Percentiles rank a stretch among this genome's conserved stretches.
Evolutionary conservation across 2,329 filamentous ascomycete genomes (phyloP).

Genomic region (Diaporthe sp.): DNA sequence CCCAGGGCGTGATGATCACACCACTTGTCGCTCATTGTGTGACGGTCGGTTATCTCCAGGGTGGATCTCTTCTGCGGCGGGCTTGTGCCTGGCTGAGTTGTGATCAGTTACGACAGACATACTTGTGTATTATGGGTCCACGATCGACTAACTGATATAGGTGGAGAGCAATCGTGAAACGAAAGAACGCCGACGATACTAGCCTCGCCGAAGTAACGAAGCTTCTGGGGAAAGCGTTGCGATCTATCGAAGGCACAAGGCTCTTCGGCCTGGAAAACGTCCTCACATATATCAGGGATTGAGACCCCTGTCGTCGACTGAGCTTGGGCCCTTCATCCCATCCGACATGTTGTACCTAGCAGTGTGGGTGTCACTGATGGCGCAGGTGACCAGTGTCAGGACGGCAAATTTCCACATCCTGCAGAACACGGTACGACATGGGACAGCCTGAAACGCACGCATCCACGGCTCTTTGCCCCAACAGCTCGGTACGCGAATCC

Average conservation of each 20-base stretch:
- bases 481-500: constrained; percentile 3
- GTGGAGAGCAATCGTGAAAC: not conserved
- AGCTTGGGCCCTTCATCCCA: constrained; percentile 33
- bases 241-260: constrained; percentile 16
- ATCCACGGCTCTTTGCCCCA: constrained; percentile 25
- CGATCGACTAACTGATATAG: not conserved
- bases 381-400: constrained; percentile 23
- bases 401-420: constrained; percentile 33
- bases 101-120: not conserved
- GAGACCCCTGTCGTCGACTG: constrained; percentile 32
- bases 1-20: constrained; percentile 38
- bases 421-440: constrained; percentile 36
- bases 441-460: constrained; percentile 24
- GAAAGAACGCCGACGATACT: not conserved
- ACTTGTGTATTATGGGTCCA: not conserved
- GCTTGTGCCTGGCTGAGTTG: not conserved
- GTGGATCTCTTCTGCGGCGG: not conserved
- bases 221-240: constrained; percentile 7
- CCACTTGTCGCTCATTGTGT: constrained; percentile 35
- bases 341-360: constrained; percentile 27
- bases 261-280: constrained; percentile 6
- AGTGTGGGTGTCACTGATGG: constrained; percentile 33
- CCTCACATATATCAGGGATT: constrained; percentile 34
- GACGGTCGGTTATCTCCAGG: not conserved
- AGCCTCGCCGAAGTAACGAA: not conserved